Conservation (phyloP, 768 basidiomycete species). For the Ephemerocybe angulata region DNA sequence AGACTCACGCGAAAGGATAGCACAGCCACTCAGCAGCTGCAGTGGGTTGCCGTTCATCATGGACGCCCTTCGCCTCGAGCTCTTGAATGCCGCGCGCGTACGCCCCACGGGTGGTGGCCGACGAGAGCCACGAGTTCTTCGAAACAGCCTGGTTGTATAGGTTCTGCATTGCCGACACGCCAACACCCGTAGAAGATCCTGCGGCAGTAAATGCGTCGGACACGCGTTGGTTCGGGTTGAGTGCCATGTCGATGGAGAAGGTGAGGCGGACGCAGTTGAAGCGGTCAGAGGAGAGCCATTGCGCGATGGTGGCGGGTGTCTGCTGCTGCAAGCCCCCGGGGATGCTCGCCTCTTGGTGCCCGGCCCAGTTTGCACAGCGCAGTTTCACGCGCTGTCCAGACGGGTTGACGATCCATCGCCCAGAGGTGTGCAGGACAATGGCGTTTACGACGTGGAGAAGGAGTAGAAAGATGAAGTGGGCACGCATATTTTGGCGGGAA, state of each 20-base stretch:
- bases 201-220: conserved; percentile 16
- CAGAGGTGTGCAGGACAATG: conserved; percentile 11
- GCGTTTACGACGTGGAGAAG: not conserved
- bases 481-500: not conserved
- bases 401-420: conserved; percentile 15
- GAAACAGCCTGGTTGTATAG: conserved; percentile 12
- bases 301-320: conserved; percentile 14
- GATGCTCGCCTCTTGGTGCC: conserved; percentile 16
- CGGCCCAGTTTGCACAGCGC: conserved; percentile 19
- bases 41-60: too few relatives aligned
- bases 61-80: conserved; percentile 6
- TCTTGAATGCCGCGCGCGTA: conserved; percentile 17
- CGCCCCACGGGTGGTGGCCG: conserved; percentile 12
- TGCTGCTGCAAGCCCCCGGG: conserved; percentile 19
- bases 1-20: too few relatives aligned
- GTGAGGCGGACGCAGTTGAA: conserved; percentile 22
- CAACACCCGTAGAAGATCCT: conserved; percentile 13
- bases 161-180: conserved; percentile 9
- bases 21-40: too few relatives aligned
- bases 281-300: conserved; percentile 16
- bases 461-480: not conserved
- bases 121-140: conserved; percentile 15
- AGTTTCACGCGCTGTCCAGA: conserved; percentile 15
- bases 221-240: conserved; percentile 15
- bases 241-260: conserved; percentile 19